Base-by-base conservation (phyloP, 768 basidiomycete genomes). In the Melanogaster broomeanus region DNA sequence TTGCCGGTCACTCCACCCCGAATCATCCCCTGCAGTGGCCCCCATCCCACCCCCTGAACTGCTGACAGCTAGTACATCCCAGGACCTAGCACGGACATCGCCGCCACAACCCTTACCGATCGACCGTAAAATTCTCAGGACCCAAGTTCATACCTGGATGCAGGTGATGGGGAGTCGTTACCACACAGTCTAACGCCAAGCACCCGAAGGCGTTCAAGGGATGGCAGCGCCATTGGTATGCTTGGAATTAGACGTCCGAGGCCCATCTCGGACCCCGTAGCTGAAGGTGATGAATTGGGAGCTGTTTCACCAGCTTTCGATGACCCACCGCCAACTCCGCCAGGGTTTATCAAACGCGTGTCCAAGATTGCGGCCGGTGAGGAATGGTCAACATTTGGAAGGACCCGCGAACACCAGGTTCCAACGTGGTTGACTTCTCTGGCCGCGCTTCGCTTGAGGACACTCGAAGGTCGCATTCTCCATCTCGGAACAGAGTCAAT, bases 321-420 rank as follows among this genome's bases (percentile, higher is more conserved):
- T 33, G 43, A 53, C 46, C 49, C 55, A n/a, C 49, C 52, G 18
- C 58, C 45, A 42, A 49, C 56, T 2, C 52, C 43, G 24, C 46
- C 61, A 11, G 48, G 48, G 42, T 45, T 51, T 31, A 55, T 58
- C 40, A 49, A 43, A 11, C 63, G 46, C 51, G 35, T 60, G 16
- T 67, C 65, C 43, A 58, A 51, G 40, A 38, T 61, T 22, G 51
- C 59, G 9, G 35, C 51, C 0, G 53, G 61, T 37, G 62, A 62
- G 11, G 68, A 62, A 52, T 72, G 71, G 71, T 62, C 71, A 22
- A 72, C 71, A 12, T 74, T 72, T 60, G 71, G 71, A 25, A 64
- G 68, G 42, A 57, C 50, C 41, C 59, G 58, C 34, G 55, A 52
- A 8, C 59, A 51, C 10, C 58, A 52, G 15, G 31, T 49, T 5